Conservation (phyloP, 2,329 filamentous ascomycete genomes). For the Sclerotinia spermophila region DNA sequence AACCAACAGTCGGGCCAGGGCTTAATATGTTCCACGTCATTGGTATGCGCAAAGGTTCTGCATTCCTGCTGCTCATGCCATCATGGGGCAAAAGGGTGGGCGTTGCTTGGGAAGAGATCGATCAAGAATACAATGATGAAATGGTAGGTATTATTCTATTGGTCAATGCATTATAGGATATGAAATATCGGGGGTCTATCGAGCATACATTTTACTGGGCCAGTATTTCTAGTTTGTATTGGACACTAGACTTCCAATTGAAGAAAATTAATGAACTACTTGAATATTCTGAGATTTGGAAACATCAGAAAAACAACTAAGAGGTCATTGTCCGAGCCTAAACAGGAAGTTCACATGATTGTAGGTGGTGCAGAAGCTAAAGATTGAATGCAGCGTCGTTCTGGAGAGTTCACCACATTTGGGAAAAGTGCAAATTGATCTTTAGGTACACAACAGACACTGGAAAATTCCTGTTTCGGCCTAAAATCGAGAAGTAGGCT, state of each 20-base stretch:
- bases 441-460: not conserved
- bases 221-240: constrained; percentile 43
- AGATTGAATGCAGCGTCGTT: not conserved
- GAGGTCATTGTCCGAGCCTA: not conserved
- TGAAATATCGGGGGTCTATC: constrained; percentile 43
- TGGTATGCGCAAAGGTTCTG: constrained; percentile 39
- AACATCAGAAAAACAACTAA: not conserved
- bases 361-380: not conserved
- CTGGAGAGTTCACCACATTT: not conserved
- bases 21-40: constrained; percentile 41
- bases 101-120: constrained; percentile 45
- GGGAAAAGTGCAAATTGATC: not conserved
- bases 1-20: constrained; percentile 45
- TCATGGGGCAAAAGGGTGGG: constrained; percentile 41
- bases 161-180: constrained; percentile 43
- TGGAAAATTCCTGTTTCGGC: not conserved
- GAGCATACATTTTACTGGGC: constrained; percentile 45
- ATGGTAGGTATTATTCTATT: constrained; percentile 44
- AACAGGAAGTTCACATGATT: not conserved
- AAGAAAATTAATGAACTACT: constrained; percentile 40
- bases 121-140: constrained; percentile 38
- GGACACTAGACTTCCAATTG: constrained; percentile 41
- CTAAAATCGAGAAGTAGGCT: not conserved
- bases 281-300: not conserved
- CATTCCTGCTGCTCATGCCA: constrained; percentile 39